Evolutionary conservation across 345 rosid species (phyloP), one percentile per base, ranked within the genome.

Genomic region (Excoecaria cochinchinensis): DNA sequence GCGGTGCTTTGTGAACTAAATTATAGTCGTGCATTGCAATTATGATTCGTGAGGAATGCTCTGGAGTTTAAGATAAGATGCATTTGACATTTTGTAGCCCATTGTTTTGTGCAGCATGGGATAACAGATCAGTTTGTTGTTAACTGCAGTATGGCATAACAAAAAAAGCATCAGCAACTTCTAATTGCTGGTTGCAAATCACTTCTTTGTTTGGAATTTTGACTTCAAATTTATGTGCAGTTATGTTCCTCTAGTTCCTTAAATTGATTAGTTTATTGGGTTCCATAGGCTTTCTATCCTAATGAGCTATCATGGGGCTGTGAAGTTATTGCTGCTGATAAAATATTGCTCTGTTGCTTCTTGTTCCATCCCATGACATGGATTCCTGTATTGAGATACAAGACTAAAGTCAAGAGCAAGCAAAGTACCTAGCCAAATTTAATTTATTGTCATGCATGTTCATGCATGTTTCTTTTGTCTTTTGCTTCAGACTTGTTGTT

Each of bases 401-500:
- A 47, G 36, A 7, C 50, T 25, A 68, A 68, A 68, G 8, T 48
- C 42, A 24, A 24, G 48, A 40, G 24, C 16, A 6, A 68, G 63
- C n/a, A 19, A 39, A 50, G 16, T 39, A 48, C 38, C 44, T 21
- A 11, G n/a, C 19, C 38, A 31, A 24, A 12, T 69, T 11, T n/a
- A 19, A 21, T 42, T 15, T 4, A 38, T 13, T 52, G 36, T 68
- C 40, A 5, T 63, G 58, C 1, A 61, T 68, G 62, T 58, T 70
- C 42, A 4, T 16, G 22, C 59, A 11, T 69, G 46, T 66, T 47
- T 16, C 38, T 38, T 69, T 36, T 46, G 14, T 76, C 14, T 24
- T 72, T 21, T 67, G 42, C 68, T 65, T 71, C 44, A 42, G 42
- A 22, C 69, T 8, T 61, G n/a, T 31, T 74, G 25, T 63, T 75